Evolutionary conservation across 495 filamentous ascomycete species (phyloP).

Genomic region (Penicillium coprophilum): DNA sequence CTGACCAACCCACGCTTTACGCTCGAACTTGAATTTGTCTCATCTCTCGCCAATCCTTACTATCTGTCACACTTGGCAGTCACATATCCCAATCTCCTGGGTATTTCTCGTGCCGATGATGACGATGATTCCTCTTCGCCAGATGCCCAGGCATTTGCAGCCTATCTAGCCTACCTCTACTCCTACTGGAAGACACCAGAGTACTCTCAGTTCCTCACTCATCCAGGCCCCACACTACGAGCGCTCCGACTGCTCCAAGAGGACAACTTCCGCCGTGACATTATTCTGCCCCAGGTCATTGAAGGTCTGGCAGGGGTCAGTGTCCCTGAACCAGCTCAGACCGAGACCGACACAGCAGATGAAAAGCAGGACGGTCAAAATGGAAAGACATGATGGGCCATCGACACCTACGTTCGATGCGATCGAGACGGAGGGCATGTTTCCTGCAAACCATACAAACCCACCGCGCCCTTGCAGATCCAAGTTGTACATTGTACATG

Average conservation of each 20-base stretch:
- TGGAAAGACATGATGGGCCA: constrained; percentile 30
- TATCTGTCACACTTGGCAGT: constrained; percentile 83
- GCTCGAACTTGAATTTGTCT: constrained; percentile 68
- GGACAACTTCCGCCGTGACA: constrained; percentile 77
- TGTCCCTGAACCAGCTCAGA: constrained; percentile 32
- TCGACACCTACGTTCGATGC: constrained; percentile 4
- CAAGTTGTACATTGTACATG: background rate
- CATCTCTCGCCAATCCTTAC: constrained; percentile 78
- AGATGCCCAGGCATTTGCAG: constrained; percentile 64
- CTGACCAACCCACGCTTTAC: constrained; percentile 46
- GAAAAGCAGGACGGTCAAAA: constrained; percentile 25
- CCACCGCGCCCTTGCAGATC: background rate
- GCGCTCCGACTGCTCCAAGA: constrained; percentile 80
- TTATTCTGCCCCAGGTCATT: constrained; percentile 72
- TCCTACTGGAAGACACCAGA: constrained; percentile 82
- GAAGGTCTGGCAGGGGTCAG: constrained; percentile 60
- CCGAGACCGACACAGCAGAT: constrained; percentile 27
- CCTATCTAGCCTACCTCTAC: constrained; percentile 77
- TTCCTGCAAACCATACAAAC: background rate
- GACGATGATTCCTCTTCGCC: constrained; percentile 47
- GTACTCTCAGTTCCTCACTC: constrained; percentile 76
- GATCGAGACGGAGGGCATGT: background rate
- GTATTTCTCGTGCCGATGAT: constrained; percentile 41
- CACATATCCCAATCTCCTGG: constrained; percentile 51
- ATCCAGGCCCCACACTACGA: constrained; percentile 80